phyloP scores from a whole-genome alignment of 2,329 filamentous ascomycete genomes.

The Venturia effusa region DNA sequence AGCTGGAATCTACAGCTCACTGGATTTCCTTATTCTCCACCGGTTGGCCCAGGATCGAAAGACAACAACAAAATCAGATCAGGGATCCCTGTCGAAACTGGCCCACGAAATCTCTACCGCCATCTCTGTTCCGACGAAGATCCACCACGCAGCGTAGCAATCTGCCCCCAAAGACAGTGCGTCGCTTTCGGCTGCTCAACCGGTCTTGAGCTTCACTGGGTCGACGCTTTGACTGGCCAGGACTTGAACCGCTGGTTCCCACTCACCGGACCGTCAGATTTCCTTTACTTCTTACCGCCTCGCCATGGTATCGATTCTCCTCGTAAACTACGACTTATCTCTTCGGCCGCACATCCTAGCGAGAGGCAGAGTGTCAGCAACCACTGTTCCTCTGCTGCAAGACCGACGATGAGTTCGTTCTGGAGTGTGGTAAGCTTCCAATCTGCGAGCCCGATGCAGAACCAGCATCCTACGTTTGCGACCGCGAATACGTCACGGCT shows the following conservation, averaged over 20 bases:
- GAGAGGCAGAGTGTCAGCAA: constrained; percentile 20
- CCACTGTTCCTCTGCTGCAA: constrained; percentile 16
- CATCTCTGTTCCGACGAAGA: constrained; percentile 51
- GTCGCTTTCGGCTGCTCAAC: constrained; percentile 54
- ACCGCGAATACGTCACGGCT: constrained; percentile 19
- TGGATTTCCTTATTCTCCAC: neutral
- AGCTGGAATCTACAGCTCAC: neutral
- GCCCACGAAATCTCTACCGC: constrained; percentile 32
- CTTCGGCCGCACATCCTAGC: constrained; percentile 42
- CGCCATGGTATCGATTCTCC: constrained; percentile 40
- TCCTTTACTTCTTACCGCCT: constrained; percentile 49
- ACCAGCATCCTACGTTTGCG: constrained; percentile 14
- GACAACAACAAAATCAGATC: neutral
- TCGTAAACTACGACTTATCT: constrained; percentile 51
- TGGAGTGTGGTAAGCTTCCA: constrained; percentile 2
- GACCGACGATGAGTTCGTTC: constrained; percentile 2
- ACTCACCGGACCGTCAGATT: constrained; percentile 42
- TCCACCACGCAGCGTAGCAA: constrained; percentile 52
- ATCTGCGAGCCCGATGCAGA: neutral
- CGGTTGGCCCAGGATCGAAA: neutral
- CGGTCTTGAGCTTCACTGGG: constrained; percentile 54
- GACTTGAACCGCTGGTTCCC: constrained; percentile 46
- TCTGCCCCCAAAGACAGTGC: constrained; percentile 53
- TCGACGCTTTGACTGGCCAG: constrained; percentile 37
- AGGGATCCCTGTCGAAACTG: constrained; percentile 21